Percentiles rank a stretch among this genome's conserved stretches.
Evolutionary conservation across 129 eudicot genomes (phyloP).

Genomic region (Helichrysum umbraculigerum): DNA sequence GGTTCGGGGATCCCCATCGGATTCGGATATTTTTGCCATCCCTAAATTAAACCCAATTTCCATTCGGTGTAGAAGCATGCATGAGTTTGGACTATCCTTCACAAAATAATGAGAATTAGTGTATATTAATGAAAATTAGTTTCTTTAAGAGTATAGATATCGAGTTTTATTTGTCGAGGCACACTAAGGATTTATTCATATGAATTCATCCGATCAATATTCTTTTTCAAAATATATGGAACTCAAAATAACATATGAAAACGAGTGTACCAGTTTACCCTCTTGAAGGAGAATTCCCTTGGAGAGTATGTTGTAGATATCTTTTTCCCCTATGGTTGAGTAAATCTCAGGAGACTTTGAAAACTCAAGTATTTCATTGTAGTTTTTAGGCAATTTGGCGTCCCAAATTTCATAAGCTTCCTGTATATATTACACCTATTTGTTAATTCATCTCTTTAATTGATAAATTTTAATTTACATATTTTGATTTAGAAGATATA

Average conservation of each 20-base stretch:
- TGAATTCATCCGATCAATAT: neutral
- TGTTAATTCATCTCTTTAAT: neutral
- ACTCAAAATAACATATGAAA: too few relatives aligned
- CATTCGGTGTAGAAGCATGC: neutral
- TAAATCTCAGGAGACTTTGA: neutral
- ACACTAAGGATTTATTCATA: too few relatives aligned
- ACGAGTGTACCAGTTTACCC: constrained; percentile 5
- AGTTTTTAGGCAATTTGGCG: neutral
- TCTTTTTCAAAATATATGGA: too few relatives aligned
- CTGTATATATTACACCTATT: neutral
- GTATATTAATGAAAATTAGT: too few relatives aligned
- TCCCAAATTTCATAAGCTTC: neutral
- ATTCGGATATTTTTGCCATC: too few relatives aligned
- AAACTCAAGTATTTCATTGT: neutral
- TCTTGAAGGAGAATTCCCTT: neutral
- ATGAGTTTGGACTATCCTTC: neutral
- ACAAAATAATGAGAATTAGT: neutral
- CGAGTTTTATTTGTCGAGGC: too few relatives aligned
- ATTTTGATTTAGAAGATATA: too few relatives aligned
- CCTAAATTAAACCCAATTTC: too few relatives aligned
- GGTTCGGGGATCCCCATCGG: too few relatives aligned
- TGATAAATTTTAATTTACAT: too few relatives aligned
- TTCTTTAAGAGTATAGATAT: too few relatives aligned
- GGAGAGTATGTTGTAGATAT: constrained; percentile 14
- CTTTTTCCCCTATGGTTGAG: neutral